Base-by-base conservation (phyloP, 2,329 filamentous ascomycete genomes). In the Berkeleyomyces basicola region DNA sequence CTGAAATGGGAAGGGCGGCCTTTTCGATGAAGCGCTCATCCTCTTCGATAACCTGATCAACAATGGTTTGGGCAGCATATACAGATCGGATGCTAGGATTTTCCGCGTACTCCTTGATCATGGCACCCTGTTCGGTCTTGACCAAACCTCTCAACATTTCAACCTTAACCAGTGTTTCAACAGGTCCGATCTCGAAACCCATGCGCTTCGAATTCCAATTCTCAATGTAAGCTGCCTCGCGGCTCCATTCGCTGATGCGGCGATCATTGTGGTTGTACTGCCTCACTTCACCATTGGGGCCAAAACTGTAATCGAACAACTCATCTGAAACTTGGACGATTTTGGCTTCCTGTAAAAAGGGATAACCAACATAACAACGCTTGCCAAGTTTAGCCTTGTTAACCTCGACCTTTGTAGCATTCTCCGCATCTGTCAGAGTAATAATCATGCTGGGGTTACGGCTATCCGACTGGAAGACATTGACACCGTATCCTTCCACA, bases 361-460 rank as follows among this genome's bases (percentile, higher is more conserved):
- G 93, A 70, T 95, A 99, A 44, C 92, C 91, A 65, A 97, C 88
- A 71, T 90, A 90, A 65, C 95, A 91, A 65, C 85, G 84, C 72
- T 92, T 82, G 53, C 91, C 92, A 53, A 99, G 79, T 70, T 90
- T 92, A 59, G 77, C 75, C 71, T 90, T 89, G 62, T 91, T 91
- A 62, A 82, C 76, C 67, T 88, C 84, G 31, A 85, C 78, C 66
- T 82, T 87, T 58, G 86, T 84, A 43, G 86, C 84, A 64, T 76
- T 74, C 66, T 91, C 89, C 0, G 88, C 82, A 44, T 89, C 86
- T 40, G 85, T 79, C 59, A 99, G 77, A 1, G 89, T 96, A 63
- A 97, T 81, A 33, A 97, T 83, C 84, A 97, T 91, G 73, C 92
- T 99, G 73, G 96, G 91, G 70, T 97, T 97, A 59, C 90, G 86